Percentiles rank a stretch among this genome's conserved stretches.
Conservation (phyloP, 2,329 filamentous ascomycete genomes). For the Samsoniella hepiali region DNA sequence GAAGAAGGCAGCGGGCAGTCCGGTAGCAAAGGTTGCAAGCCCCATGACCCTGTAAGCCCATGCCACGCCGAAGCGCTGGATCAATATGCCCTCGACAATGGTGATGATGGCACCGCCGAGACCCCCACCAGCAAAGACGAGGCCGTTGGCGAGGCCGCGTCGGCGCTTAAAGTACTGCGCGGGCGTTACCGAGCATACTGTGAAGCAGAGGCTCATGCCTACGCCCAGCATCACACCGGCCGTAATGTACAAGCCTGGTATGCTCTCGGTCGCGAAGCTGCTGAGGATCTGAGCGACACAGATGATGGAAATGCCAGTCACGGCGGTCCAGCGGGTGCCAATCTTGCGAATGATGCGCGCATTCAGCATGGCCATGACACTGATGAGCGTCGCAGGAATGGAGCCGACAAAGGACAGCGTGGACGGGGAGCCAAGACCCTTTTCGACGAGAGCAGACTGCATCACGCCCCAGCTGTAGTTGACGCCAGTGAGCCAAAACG, state of each 20-base stretch:
- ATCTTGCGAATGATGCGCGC: constrained; percentile 6
- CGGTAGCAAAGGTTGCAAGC: constrained; percentile 17
- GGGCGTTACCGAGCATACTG: constrained; percentile 19
- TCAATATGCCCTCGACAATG: constrained; percentile 17
- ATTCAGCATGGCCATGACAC: constrained; percentile 14
- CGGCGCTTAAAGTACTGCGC: constrained; percentile 20
- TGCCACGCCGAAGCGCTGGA: constrained; percentile 18
- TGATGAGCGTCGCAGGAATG: constrained; percentile 14
- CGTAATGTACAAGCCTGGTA: constrained; percentile 16
- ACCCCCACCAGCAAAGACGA: constrained; percentile 21
- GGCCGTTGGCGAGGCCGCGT: constrained; percentile 20
- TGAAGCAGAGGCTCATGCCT: constrained; percentile 19
- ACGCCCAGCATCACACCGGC: constrained; percentile 19
- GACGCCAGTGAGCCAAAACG: constrained; percentile 18
- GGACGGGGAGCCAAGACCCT: constrained; percentile 6
- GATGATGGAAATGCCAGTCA: constrained; percentile 8
- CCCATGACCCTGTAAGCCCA: constrained; percentile 22
- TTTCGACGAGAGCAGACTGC: constrained; percentile 13
- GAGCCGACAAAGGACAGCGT: constrained; percentile 19
- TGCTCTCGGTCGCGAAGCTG: constrained; percentile 14
- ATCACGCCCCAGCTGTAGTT: constrained; percentile 20
- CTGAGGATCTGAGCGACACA: constrained; percentile 6
- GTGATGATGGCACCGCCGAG: constrained; percentile 22
- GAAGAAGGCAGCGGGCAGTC: constrained; percentile 15
- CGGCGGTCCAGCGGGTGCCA: constrained; percentile 11